Evolutionary conservation across 2,329 filamentous ascomycete species (phyloP), one percentile per base, ranked within the genome.

Genomic region (Arachnomyces sp.): DNA sequence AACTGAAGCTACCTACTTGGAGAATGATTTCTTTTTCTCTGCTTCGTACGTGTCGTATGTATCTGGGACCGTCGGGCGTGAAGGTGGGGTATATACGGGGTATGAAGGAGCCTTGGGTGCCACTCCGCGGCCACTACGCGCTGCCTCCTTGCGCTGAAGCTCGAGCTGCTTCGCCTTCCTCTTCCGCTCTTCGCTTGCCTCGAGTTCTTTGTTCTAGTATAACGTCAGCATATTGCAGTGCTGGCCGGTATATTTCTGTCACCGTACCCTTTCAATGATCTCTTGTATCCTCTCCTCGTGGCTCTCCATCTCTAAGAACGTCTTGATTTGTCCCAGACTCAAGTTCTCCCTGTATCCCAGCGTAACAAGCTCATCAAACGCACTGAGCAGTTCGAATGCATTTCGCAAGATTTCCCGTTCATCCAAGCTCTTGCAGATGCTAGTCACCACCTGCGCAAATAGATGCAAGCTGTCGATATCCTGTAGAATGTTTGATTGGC

Each of bases 281-380:
- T 95, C 92, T 66, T 98, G 92, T 53, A 98, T 96, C 60, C 92
- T 82, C 74, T 98, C 92, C 68, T 98, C 93, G 59, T 98, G 92
- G 66, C 84, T 92, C 67, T 98, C 92, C 92, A 98, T 98, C 60
- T 96, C 93, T 52, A 98, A 67, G 74, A 98, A 98, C 2, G 92
- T 95, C 76, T 93, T 95, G 73, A 98, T 98, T 69, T 98, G 93
- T 66, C 82, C 86, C 55, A 98, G 78, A 16, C 90, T 93, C 52
- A 98, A 71, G 66, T 98, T 98, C 71, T 98, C 92, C 57, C 92
- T 72, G 69, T 98, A 96, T 9, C 92, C 92, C 48, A 95, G 73
- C 1, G 90, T 95, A 45, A 98, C 90, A 44, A 98, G 77, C 71
- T 98, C 92, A 59, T 98, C 92, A 57, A 96, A 98, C 34, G 92